Evolutionary conservation across 2,329 filamentous ascomycete genomes (phyloP).

Genomic region (Stachybotrys echinatus): DNA sequence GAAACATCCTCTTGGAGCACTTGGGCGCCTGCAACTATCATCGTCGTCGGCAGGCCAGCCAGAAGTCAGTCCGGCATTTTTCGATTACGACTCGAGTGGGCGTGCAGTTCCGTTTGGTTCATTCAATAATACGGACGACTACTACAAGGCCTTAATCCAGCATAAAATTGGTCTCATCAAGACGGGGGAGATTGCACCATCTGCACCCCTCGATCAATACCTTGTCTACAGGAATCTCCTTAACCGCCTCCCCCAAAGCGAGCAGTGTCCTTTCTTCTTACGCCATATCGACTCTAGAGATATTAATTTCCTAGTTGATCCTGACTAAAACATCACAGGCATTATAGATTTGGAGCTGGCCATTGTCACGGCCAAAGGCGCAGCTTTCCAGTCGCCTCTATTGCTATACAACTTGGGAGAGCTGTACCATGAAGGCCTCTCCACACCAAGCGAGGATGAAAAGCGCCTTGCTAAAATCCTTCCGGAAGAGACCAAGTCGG

Average conservation of each 20-base stretch:
- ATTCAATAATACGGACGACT: conserved; percentile 4
- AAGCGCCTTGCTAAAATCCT: conserved; percentile 5
- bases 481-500: conserved; percentile 4
- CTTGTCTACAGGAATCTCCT: conserved; percentile 8
- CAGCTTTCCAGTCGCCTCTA: conserved; percentile 4
- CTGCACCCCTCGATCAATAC: conserved; percentile 8
- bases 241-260: conserved; percentile 7
- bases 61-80: conserved; percentile 4
- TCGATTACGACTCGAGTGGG: conserved; percentile 6
- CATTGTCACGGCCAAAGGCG: conserved; percentile 4
- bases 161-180: conserved; percentile 6
- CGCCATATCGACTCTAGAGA: conserved; percentile 8
- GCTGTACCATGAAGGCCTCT: conserved; percentile 5
- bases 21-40: conserved; percentile 9
- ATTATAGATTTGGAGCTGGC: conserved; percentile 5
- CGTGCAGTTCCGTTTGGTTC: conserved; percentile 3
- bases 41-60: conserved; percentile 5
- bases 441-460: conserved; percentile 4
- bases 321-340: conserved; percentile 4
- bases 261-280: conserved; percentile 8
- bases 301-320: conserved; percentile 7
- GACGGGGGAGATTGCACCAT: conserved; percentile 9
- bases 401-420: conserved; percentile 5
- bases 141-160: conserved; percentile 4
- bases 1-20: conserved; percentile 7